Conservation (phyloP, 768 basidiomycete species). For the Cantharellus anzutake region DNA sequence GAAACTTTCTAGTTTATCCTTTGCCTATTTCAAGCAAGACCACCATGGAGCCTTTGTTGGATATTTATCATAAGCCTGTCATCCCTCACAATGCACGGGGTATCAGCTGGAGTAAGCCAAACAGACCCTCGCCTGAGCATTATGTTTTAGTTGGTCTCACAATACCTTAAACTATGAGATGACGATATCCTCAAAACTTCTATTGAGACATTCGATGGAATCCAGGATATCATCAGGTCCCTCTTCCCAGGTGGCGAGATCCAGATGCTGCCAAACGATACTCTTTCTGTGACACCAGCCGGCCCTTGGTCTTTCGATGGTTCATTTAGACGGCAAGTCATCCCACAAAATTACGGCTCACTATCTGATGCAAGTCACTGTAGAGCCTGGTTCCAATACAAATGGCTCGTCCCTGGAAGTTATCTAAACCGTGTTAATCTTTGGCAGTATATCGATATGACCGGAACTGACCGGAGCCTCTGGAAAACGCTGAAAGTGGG, state of each 20-base stretch:
- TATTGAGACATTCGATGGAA: too few species aligned
- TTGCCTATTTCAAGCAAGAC: neutral
- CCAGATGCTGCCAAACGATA: neutral
- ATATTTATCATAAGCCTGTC: slow-evolving; percentile 32
- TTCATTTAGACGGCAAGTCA: neutral
- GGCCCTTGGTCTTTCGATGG: neutral
- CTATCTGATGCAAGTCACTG: neutral
- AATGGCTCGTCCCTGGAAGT: neutral
- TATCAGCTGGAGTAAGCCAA: slow-evolving; percentile 16
- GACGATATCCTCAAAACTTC: too few species aligned
- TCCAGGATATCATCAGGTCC: neutral
- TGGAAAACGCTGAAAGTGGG: neutral
- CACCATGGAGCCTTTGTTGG: slow-evolving; percentile 27
- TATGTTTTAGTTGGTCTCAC: too few species aligned
- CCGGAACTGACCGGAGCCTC: neutral
- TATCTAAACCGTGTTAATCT: neutral
- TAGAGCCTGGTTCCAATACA: neutral
- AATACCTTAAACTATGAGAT: too few species aligned
- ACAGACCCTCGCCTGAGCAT: slow-evolving; percentile 24
- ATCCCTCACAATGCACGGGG: slow-evolving; percentile 38
- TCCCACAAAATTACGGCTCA: neutral
- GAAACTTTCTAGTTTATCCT: neutral
- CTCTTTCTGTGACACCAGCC: neutral
- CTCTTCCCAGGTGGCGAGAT: neutral
- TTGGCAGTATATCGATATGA: neutral